Percentiles rank a stretch among this genome's conserved stretches.
These are phyloP conservation scores for Hymenoscyphus linearis DNA, from an alignment of 2,329 filamentous ascomycete species.

Conservation along the genomic window DNA sequence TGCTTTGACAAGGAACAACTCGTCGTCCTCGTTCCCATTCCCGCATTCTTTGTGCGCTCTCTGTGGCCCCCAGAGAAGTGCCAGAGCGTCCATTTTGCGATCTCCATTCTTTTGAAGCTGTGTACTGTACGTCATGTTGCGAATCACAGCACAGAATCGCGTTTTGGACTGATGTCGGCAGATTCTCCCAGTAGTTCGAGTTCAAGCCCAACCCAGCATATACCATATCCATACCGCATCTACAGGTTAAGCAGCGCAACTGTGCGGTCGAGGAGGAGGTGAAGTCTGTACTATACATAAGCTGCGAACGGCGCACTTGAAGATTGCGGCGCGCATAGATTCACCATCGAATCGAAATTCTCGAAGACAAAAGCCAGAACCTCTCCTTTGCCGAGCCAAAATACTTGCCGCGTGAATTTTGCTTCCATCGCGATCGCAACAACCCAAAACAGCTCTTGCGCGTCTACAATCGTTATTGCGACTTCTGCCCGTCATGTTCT, in stretches of 20 bases:
- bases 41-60: conserved; percentile 31
- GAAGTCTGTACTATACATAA: conserved; percentile 15
- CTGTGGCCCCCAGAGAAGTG: conserved; percentile 29
- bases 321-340: conserved; percentile 10
- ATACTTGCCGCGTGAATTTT: conserved; percentile 1
- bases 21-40: conserved; percentile 14
- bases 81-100: conserved; percentile 31
- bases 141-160: conserved; percentile 22
- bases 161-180: conserved; percentile 28
- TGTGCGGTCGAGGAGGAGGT: conserved; percentile 13
- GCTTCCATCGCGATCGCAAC: conserved; percentile 6
- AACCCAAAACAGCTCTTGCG: neutral
- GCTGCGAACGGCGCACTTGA: conserved; percentile 14
- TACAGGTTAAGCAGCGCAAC: conserved; percentile 12
- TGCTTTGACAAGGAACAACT: neutral
- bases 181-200: conserved; percentile 17
- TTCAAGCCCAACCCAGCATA: conserved; percentile 20
- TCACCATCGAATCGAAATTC: conserved; percentile 16
- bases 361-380: neutral
- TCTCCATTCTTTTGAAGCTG: conserved; percentile 22
- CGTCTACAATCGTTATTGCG: neutral
- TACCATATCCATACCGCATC: conserved; percentile 8
- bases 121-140: conserved; percentile 22
- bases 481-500: conserved; percentile 66
- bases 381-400: conserved; percentile 12